phyloP scores from a whole-genome alignment of 106 monocot genomes.

The Allium sativum region DNA sequence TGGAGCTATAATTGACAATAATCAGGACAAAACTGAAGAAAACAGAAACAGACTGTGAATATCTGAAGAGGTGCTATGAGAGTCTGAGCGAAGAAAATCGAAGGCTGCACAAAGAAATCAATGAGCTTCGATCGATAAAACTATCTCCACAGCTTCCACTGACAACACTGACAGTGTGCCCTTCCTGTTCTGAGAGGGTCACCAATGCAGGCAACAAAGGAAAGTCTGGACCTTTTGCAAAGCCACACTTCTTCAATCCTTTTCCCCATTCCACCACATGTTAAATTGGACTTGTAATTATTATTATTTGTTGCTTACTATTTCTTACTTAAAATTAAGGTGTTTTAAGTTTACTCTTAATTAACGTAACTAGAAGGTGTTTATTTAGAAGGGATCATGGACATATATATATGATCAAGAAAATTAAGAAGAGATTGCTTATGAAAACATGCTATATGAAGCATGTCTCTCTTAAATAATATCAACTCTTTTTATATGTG shows the following conservation, averaged over 20 bases:
- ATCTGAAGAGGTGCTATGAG: constrained; percentile 32
- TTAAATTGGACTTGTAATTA: neutral
- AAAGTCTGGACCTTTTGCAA: neutral
- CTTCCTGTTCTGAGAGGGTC: constrained; percentile 34
- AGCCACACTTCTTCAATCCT: neutral
- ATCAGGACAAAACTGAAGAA: constrained; percentile 27
- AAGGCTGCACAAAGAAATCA: constrained; percentile 37
- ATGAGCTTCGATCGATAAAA: constrained; percentile 41
- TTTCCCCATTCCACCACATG: neutral
- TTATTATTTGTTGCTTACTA: too few relatives aligned
- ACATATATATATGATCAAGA: too few relatives aligned
- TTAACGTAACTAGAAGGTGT: too few relatives aligned
- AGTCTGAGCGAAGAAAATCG: constrained; percentile 33
- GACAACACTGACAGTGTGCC: constrained; percentile 43
- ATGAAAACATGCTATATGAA: too few relatives aligned
- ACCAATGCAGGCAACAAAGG: constrained; percentile 2
- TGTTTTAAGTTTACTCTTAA: too few relatives aligned
- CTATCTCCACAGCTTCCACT: constrained; percentile 21
- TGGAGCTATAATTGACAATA: neutral
- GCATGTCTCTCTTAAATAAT: too few relatives aligned
- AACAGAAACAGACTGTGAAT: constrained; percentile 30
- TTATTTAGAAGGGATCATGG: too few relatives aligned
- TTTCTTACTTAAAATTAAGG: too few relatives aligned
- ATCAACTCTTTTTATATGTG: too few relatives aligned
- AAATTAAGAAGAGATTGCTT: too few relatives aligned